Evolutionary conservation across 495 filamentous ascomycete species (phyloP).

Genomic region (Friedmanniomyces simplex): DNA sequence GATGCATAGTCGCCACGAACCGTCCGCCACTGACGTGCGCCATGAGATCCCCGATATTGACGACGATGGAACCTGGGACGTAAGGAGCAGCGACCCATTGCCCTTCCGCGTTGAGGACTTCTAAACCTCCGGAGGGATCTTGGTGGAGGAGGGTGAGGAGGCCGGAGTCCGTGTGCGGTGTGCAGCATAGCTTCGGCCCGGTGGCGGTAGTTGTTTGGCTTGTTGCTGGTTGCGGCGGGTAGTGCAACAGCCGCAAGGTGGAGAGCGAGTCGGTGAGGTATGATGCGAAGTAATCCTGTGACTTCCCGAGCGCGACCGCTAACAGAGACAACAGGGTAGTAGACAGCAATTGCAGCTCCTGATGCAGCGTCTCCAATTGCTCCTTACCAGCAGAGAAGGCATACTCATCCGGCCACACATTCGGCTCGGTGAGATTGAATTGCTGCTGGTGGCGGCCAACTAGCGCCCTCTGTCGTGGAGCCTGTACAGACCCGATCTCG

Average conservation of each 20-base stretch:
- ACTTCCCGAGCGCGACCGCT: slow-evolving; percentile 34
- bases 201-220: neutral
- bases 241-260: slow-evolving; percentile 37
- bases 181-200: slow-evolving; percentile 32
- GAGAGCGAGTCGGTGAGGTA: slow-evolving; percentile 35
- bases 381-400: slow-evolving; percentile 17
- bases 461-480: neutral
- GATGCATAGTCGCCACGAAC: slow-evolving; percentile 41
- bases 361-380: slow-evolving; percentile 32
- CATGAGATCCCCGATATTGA: slow-evolving; percentile 43
- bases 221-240: slow-evolving; percentile 26
- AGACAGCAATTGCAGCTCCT: slow-evolving; percentile 35
- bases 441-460: slow-evolving; percentile 8
- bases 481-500: slow-evolving; percentile 32
- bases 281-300: slow-evolving; percentile 30
- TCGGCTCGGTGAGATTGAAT: slow-evolving; percentile 36
- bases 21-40: slow-evolving; percentile 35
- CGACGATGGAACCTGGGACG: slow-evolving; percentile 36
- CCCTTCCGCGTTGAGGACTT: slow-evolving; percentile 34
- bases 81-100: slow-evolving; percentile 40
- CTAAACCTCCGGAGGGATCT: slow-evolving; percentile 34
- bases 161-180: slow-evolving; percentile 38
- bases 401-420: slow-evolving; percentile 35
- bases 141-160: slow-evolving; percentile 38
- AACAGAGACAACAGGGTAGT: slow-evolving; percentile 34